Percentiles rank a stretch among this genome's conserved stretches.
phyloP scores from a whole-genome alignment of 148 eudicot genomes.

The Linanthus parryae region DNA sequence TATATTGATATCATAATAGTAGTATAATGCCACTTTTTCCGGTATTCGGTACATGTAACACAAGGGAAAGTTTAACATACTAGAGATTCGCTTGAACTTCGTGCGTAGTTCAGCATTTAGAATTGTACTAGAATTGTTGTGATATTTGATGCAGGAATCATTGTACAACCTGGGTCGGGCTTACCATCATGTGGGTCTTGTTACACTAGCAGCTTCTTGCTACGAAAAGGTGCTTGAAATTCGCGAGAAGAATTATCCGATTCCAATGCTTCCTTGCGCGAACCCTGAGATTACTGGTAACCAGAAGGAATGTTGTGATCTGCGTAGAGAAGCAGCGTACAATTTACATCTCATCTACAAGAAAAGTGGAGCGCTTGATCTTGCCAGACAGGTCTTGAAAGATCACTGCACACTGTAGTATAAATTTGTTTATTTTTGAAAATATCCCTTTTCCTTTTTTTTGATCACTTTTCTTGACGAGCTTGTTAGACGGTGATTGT shows the following conservation, averaged over 20 bases:
- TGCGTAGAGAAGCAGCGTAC: constrained; percentile 87
- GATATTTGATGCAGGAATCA: constrained; percentile 45
- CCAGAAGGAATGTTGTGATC: constrained; percentile 62
- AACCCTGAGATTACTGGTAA: constrained; percentile 34
- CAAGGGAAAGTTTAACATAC: no score
- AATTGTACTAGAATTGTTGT: no score
- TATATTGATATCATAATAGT: no score
- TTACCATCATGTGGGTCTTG: constrained; percentile 76
- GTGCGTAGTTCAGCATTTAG: no score
- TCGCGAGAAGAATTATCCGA: constrained; percentile 48
- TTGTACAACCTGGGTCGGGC: constrained; percentile 79
- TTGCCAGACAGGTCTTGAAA: constrained; percentile 78
- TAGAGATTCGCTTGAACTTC: no score
- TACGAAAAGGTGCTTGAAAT: constrained; percentile 74
- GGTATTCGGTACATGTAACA: no score
- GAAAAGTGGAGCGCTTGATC: constrained; percentile 70
- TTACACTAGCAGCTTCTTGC: constrained; percentile 60
- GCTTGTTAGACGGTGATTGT: no score
- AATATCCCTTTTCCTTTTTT: no score
- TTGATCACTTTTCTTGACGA: no score
- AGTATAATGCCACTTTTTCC: no score
- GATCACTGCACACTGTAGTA: constrained; percentile 53
- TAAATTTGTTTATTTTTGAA: no score
- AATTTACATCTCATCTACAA: constrained; percentile 83
- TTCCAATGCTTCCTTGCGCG: constrained; percentile 43